Evolutionary conservation across 106 monocot genomes (phyloP).

Genomic region (Vanilla planifolia): DNA sequence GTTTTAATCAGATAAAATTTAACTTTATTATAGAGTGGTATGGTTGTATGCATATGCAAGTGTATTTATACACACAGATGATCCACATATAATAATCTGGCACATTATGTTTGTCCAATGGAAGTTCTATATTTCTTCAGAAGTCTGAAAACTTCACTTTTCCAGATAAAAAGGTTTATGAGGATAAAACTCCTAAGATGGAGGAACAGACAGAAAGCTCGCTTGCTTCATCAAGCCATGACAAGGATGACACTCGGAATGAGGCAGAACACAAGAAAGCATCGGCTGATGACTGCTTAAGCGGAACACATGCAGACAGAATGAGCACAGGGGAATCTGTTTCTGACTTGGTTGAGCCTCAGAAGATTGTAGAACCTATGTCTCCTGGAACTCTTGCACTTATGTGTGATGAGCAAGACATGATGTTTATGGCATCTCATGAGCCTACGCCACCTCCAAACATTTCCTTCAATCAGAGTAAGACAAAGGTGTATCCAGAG

Average conservation of each 20-base stretch:
- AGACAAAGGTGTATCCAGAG: constrained; percentile 64
- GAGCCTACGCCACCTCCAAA: constrained; percentile 14
- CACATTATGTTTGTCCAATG: too few species aligned
- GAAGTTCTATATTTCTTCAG: too few species aligned
- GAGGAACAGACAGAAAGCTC: constrained; percentile 39
- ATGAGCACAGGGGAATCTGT: constrained; percentile 24
- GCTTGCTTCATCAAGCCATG: constrained; percentile 29
- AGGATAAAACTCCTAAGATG: constrained; percentile 27
- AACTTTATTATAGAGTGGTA: too few species aligned
- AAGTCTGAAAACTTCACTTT: too few species aligned
- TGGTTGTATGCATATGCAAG: too few species aligned
- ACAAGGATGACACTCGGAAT: constrained; percentile 17
- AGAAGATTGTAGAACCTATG: constrained; percentile 61
- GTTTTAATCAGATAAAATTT: too few species aligned
- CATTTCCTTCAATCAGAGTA: constrained; percentile 22
- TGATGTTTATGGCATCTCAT: constrained; percentile 57
- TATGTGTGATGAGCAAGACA: constrained; percentile 91
- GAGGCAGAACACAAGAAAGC: constrained; percentile 16
- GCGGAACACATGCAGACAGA: constrained; percentile 36
- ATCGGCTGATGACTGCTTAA: constrained; percentile 36
- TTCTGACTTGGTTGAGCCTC: constrained; percentile 35
- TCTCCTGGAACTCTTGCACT: constrained; percentile 88
- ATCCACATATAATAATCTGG: too few species aligned
- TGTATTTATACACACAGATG: too few species aligned
- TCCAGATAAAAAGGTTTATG: constrained; percentile 36